phyloP scores from a whole-genome alignment of 306 rosid genomes.

The Datisca glomerata region DNA sequence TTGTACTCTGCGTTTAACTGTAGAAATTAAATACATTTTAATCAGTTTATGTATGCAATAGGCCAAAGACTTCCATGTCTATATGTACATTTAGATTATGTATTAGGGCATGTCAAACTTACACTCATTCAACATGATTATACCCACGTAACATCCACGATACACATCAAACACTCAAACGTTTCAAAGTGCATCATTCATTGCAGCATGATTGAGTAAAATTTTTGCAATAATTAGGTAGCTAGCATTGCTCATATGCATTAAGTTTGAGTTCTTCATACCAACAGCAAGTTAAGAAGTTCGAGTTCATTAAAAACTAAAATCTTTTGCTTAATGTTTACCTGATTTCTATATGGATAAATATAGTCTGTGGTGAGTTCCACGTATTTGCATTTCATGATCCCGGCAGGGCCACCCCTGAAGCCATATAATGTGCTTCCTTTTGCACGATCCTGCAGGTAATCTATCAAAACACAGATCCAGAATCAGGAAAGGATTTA shows the following conservation, averaged over 20 bases:
- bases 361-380: slow-evolving; percentile 66
- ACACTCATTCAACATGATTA: not conserved
- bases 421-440: slow-evolving; percentile 91
- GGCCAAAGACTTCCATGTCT: no score
- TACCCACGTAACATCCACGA: not conserved
- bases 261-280: no score
- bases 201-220: not conserved
- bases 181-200: not conserved
- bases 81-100: not conserved
- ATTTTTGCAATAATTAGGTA: not conserved
- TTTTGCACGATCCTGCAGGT: slow-evolving; percentile 62
- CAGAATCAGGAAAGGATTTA: not conserved
- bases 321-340: slow-evolving; percentile 6
- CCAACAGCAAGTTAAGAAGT: no score
- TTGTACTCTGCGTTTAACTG: no score
- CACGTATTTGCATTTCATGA: slow-evolving; percentile 78
- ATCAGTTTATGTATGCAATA: no score
- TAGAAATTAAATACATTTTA: no score
- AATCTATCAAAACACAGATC: slow-evolving; percentile 34
- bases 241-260: not conserved
- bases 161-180: no score
- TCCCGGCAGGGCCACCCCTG: slow-evolving; percentile 96
- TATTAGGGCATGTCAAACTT: not conserved
- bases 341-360: slow-evolving; percentile 96
- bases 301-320: not conserved